Base-by-base conservation (phyloP, 495 filamentous ascomycete genomes). In the Aspergillus campestris region DNA sequence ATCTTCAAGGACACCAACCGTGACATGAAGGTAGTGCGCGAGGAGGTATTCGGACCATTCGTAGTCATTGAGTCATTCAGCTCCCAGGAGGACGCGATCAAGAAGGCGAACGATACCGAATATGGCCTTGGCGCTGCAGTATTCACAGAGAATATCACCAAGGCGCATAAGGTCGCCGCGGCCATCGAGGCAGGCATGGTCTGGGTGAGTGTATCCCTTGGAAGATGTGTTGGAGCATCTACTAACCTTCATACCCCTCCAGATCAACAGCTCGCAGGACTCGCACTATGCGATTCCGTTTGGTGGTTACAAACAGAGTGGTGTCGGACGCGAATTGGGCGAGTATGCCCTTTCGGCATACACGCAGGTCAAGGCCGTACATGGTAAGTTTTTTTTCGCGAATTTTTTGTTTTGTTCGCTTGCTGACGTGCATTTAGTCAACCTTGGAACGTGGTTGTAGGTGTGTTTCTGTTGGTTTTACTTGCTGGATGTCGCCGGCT, bases 41-140 rank as follows among this genome's bases (percentile, higher is more conserved):
- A 94, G 62, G 88, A 94, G 66, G 90, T 94, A 61, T 94, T 94
- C 62, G 88, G 88, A 50, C 88, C 88, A 34, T 88, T 94, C 38
- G 85, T 82, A 66, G 79, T 83, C 37, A 84, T 94, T 51, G 74
- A 83, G 62, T 91, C 90, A 65, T 89, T 94, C 73, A 77, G 75
- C 59, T 78, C 71, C 46, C 78, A 84, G 59, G 84, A 82, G 10
- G 88, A 94, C 30, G 81, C 75, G 43, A 78, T 94, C 65, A 57
- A 69, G 18, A 54, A 82, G 35, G 89, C 75, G 50, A 92, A 94
- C 71, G 69, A 78, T 59, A 83, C 82, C 52, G 78, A 65, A 40
- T 94, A 89, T 69, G 65, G 65, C 56, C 74, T 89, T 42, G 89
- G 87, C 39, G 78, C 86, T 49, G 88, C 86, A 46, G 77, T 95